Percentiles rank a stretch among this genome's conserved stretches.
Evolutionary conservation across 345 rosid species (phyloP).

Genomic region (Salix suchowensis): DNA sequence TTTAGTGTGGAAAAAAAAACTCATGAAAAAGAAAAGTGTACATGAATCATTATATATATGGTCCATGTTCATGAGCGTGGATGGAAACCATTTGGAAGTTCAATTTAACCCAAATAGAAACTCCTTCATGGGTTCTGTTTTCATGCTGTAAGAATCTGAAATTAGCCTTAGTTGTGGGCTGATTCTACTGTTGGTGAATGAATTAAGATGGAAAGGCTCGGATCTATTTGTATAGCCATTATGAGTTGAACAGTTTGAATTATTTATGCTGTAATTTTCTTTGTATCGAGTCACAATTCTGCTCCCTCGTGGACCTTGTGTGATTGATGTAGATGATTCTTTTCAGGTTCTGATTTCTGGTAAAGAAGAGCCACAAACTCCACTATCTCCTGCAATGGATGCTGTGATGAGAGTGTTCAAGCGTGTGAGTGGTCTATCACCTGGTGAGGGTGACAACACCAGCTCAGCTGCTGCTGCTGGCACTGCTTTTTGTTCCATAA

Average conservation of each 20-base stretch:
- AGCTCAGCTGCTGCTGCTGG: constrained; percentile 29
- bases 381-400: constrained; percentile 55
- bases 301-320: background rate
- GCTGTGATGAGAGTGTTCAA: constrained; percentile 48
- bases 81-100: background rate
- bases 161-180: background rate
- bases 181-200: background rate
- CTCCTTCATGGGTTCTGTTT: background rate
- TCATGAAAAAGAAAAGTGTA: background rate
- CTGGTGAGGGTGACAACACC: constrained; percentile 29
- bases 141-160: background rate
- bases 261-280: background rate
- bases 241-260: background rate
- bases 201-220: background rate
- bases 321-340: background rate
- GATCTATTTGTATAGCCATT: background rate
- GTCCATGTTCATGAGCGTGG: background rate
- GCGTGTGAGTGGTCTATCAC: constrained; percentile 43
- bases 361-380: constrained; percentile 52
- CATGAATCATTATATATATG: background rate
- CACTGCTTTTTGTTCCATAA: constrained; percentile 46
- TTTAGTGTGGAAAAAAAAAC: background rate
- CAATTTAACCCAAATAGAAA: background rate
- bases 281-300: background rate
- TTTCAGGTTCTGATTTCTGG: constrained; percentile 55